Conservation (phyloP, 1,284 basidiomycete genomes). For the Sphaerobolus stellatus region DNA sequence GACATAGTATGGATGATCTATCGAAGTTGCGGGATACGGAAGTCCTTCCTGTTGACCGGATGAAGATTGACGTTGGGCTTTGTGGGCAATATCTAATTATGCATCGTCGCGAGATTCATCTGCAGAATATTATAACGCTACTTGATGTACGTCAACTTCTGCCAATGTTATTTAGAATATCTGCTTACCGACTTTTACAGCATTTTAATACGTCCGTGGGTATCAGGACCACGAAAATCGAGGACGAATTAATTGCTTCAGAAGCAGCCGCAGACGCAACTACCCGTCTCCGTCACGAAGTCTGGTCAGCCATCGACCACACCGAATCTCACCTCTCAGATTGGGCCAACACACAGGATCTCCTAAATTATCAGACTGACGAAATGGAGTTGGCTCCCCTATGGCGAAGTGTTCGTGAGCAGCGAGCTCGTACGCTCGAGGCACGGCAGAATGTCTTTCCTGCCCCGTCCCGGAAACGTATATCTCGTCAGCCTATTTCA, state of each 20-base stretch:
- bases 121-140: slow-evolving; percentile 42
- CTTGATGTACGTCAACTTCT: slow-evolving; percentile 29
- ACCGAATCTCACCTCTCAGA: slow-evolving; percentile 48
- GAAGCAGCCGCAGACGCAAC: background rate
- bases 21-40: slow-evolving; percentile 43
- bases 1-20: slow-evolving; percentile 64
- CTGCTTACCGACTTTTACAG: slow-evolving; percentile 27
- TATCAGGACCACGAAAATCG: slow-evolving; percentile 53
- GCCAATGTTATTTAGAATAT: slow-evolving; percentile 12
- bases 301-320: slow-evolving; percentile 41
- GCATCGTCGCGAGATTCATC: slow-evolving; percentile 59
- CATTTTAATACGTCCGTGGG: slow-evolving; percentile 53
- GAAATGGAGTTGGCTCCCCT: slow-evolving; percentile 64
- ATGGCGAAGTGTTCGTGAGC: slow-evolving; percentile 61
- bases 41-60: slow-evolving; percentile 55
- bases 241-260: slow-evolving; percentile 49
- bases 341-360: slow-evolving; percentile 50
- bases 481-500: background rate
- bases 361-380: slow-evolving; percentile 51
- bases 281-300: background rate
- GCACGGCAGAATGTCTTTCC: slow-evolving; percentile 43
- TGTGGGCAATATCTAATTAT: slow-evolving; percentile 70
- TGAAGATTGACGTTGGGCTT: slow-evolving; percentile 76
- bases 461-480: slow-evolving; percentile 3
- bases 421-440: slow-evolving; percentile 63